These are phyloP conservation scores for Eutrema salsugineum DNA, from an alignment of 441 rosid genomes.

Conservation along the genomic window DNA sequence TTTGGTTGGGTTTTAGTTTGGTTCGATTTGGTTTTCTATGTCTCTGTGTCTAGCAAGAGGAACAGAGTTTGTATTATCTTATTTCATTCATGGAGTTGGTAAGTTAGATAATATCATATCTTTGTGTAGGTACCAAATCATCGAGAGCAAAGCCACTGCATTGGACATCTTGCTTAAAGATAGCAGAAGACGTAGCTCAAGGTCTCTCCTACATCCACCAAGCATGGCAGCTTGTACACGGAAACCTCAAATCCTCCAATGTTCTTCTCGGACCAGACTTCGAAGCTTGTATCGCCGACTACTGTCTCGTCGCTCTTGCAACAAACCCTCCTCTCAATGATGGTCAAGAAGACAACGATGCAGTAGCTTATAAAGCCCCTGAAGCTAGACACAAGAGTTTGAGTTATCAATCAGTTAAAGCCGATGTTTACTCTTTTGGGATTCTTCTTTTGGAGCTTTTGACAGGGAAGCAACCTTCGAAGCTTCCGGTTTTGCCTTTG, in stretches of 20 bases:
- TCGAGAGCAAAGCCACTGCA: slow-evolving; percentile 83
- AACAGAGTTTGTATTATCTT: no score
- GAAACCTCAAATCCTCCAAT: slow-evolving; percentile 77
- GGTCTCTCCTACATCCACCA: slow-evolving; percentile 96
- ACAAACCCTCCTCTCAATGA: slow-evolving; percentile 37
- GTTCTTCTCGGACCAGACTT: slow-evolving; percentile 86
- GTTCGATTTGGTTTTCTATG: background rate
- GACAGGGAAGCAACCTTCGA: slow-evolving; percentile 75
- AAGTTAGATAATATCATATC: background rate
- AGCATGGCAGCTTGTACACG: slow-evolving; percentile 78
- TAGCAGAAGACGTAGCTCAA: slow-evolving; percentile 92
- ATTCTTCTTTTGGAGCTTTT: slow-evolving; percentile 74
- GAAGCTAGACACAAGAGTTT: slow-evolving; percentile 51
- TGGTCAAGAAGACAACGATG: slow-evolving; percentile 39
- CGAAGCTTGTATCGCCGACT: slow-evolving; percentile 78
- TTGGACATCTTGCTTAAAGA: slow-evolving; percentile 94
- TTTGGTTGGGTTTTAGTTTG: background rate
- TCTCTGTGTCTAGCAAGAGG: background rate
- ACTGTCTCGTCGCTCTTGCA: slow-evolving; percentile 64
- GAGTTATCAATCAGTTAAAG: slow-evolving; percentile 42
- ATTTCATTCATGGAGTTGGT: background rate
- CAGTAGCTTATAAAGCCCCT: slow-evolving; percentile 57
- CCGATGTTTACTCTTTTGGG: slow-evolving; percentile 87
- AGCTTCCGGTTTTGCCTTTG: slow-evolving; percentile 45
- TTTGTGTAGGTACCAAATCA: slow-evolving; percentile 64